Conservation (phyloP, 179 eudicot species). For the Beta lomatogona region DNA sequence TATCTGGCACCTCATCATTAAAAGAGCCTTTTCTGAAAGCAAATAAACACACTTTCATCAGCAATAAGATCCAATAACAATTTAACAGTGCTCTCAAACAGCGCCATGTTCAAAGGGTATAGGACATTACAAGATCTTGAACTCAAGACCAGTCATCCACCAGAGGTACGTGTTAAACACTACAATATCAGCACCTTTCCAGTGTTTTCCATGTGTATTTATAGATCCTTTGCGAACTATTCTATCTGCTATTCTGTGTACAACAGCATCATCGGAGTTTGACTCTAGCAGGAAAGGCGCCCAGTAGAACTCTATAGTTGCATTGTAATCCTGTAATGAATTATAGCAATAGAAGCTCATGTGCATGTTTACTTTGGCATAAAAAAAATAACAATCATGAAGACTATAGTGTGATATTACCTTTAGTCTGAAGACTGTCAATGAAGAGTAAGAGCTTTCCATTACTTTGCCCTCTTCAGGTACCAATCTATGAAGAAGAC, state of each 20-base stretch:
- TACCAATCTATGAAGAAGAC: conserved; percentile 72
- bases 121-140: conserved; percentile 71
- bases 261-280: conserved; percentile 72
- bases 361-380: neutral
- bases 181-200: conserved; percentile 86
- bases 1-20: conserved; percentile 62
- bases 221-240: conserved; percentile 76
- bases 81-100: neutral
- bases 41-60: conserved; percentile 6
- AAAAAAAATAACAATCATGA: too few relatives aligned
- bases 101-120: neutral
- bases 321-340: conserved; percentile 66
- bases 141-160: conserved; percentile 90
- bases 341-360: neutral
- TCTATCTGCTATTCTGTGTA: conserved; percentile 64
- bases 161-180: conserved; percentile 95
- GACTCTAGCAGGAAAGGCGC: conserved; percentile 93
- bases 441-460: conserved; percentile 56
- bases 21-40: conserved; percentile 78
- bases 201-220: conserved; percentile 62
- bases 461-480: conserved; percentile 66
- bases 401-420: conserved; percentile 29
- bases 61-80: neutral
- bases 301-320: conserved; percentile 92
- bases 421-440: conserved; percentile 72